Base-by-base conservation (phyloP, 2,329 filamentous ascomycete genomes). In the Aspergillus floridensis region DNA sequence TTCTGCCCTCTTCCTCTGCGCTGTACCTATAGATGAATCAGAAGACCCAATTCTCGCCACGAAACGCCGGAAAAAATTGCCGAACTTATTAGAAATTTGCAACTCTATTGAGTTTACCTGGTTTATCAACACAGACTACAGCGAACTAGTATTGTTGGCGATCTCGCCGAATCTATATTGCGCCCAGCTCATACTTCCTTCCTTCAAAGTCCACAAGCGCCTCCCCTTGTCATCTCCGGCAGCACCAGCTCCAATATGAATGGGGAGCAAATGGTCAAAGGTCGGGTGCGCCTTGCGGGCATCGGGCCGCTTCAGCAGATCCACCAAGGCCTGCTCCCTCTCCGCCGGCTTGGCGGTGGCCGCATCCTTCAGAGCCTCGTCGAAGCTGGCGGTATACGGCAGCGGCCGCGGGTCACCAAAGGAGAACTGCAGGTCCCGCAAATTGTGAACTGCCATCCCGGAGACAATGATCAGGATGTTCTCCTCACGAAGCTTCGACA, bases 371-470 rank as follows among this genome's bases (percentile, higher is more conserved):
- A 93, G 77, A 2, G 87, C 85, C 49, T 86, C 81, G 63, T 93
- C 85, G 66, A 92, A 92, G 54, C 81, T 84, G 38, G 81, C 78
- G 1, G 83, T 75, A 67, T 88, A 88, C 11, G 85, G 82, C 66
- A 86, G 62, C 0, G 84, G 81, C 10, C 66, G 67, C 11, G 77
- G 73, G 49, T 79, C 73, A 7, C 78, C 79, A 64, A 79, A 77
- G 14, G 76, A 72, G 66, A 79, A 77, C 19, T 75, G 76, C 65
- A 85, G 53, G 63, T 89, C 84, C 1, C 84, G 79, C 38, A 90
- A 76, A 65, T 90, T 90, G 66, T 90, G 88, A 22, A 90, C 89
- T 0, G 88, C 87, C 88, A 92, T 91, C 11, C 89, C 89, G 0
- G 88, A 88, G 24, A 84, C 84, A 49, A 92, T 84, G 60, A 92